Conservation (phyloP, 495 filamentous ascomycete genomes). For the Usnea hakonensis region DNA sequence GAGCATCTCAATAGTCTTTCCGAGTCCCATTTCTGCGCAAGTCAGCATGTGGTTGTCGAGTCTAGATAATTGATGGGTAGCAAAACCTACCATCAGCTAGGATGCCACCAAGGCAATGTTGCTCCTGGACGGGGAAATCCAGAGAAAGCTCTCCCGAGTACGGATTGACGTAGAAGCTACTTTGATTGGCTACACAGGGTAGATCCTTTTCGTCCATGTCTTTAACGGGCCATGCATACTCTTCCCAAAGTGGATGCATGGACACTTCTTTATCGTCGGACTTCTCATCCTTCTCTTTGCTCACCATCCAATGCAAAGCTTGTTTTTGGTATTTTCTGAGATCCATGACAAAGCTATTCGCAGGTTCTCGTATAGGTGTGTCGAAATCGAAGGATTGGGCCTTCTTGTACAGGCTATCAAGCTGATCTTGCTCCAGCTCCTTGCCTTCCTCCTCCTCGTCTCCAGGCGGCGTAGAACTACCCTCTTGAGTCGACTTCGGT, state of each 20-base stretch:
- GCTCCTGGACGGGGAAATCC: slow-evolving; percentile 85
- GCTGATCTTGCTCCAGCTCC: slow-evolving; percentile 90
- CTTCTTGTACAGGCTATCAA: slow-evolving; percentile 90
- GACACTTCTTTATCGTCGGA: slow-evolving; percentile 54
- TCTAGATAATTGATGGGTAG: neutral
- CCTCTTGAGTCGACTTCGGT: slow-evolving; percentile 40
- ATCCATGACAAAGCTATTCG: slow-evolving; percentile 70
- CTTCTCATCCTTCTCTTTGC: slow-evolving; percentile 77
- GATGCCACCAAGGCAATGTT: slow-evolving; percentile 89
- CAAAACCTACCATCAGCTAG: slow-evolving; percentile 77
- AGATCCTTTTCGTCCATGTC: slow-evolving; percentile 77
- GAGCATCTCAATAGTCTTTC: slow-evolving; percentile 97
- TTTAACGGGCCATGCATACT: slow-evolving; percentile 82
- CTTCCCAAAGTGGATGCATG: slow-evolving; percentile 97
- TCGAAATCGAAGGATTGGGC: slow-evolving; percentile 95
- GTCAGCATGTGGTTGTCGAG: neutral
- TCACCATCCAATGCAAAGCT: slow-evolving; percentile 89
- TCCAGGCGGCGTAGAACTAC: slow-evolving; percentile 38
- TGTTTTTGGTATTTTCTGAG: slow-evolving; percentile 93
- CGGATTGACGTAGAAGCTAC: slow-evolving; percentile 87
- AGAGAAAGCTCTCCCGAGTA: slow-evolving; percentile 94
- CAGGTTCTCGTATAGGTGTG: slow-evolving; percentile 76
- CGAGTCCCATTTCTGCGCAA: slow-evolving; percentile 52
- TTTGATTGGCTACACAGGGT: slow-evolving; percentile 51
- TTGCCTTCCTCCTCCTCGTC: slow-evolving; percentile 77